Evolutionary conservation across 2,329 filamentous ascomycete species (phyloP).

Genomic region (Lecanosticta acicola): DNA sequence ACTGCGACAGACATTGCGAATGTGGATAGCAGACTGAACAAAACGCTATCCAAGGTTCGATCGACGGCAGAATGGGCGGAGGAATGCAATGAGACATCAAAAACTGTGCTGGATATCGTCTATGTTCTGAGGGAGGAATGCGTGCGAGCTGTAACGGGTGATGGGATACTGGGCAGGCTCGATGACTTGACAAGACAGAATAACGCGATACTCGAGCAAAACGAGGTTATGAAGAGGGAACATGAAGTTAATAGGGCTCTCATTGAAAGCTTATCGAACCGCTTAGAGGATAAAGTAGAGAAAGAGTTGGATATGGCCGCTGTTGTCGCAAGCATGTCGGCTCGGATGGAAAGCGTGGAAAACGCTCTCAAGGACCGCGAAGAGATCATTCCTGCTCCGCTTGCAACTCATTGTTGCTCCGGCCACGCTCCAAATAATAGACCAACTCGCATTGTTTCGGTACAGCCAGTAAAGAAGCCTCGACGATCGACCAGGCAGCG

Average conservation of each 20-base stretch:
- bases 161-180: not conserved
- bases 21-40: not conserved
- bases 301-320: no score
- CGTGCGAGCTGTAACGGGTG: not conserved
- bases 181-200: not conserved
- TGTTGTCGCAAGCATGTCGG: not conserved
- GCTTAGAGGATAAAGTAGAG: no score
- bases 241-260: not conserved
- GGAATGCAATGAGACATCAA: not conserved
- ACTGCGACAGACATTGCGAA: no score
- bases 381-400: no score
- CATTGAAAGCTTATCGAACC: not conserved
- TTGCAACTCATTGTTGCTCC: not conserved
- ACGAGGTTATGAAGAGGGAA: not conserved
- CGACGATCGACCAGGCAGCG: not conserved
- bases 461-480: not conserved
- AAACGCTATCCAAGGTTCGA: not conserved
- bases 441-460: not conserved
- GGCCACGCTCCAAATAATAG: not conserved
- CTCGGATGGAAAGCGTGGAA: not conserved
- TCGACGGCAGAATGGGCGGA: not conserved
- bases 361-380: not conserved
- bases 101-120: not conserved
- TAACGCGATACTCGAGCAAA: not conserved
- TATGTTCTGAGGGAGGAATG: not conserved